Evolutionary conservation across 2,329 filamentous ascomycete species (phyloP).

Genomic region (Botrytis fragariae): DNA sequence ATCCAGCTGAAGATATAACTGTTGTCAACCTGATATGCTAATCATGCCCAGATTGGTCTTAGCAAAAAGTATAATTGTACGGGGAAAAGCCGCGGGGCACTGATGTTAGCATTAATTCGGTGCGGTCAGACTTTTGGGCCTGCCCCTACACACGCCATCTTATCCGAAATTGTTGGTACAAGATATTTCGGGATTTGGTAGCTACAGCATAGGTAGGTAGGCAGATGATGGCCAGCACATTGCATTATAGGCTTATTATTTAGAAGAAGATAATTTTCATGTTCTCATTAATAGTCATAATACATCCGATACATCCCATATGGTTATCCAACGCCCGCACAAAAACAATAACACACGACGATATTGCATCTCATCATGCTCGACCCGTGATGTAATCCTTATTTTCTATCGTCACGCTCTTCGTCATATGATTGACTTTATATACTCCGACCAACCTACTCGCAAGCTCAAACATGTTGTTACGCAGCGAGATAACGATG

Average conservation of each 20-base stretch:
- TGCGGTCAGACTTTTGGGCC: not conserved
- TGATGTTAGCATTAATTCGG: not conserved
- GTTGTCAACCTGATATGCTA: not conserved
- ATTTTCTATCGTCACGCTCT: conserved; percentile 88
- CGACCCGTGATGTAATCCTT: conserved; percentile 60
- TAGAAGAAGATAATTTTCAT: not conserved
- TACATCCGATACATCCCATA: conserved; percentile 9
- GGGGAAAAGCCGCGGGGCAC: not conserved
- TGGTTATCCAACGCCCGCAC: not conserved
- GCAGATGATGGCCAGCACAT: not conserved
- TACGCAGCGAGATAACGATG: conserved; percentile 94
- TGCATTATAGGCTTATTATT: not conserved
- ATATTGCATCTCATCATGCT: conserved; percentile 9
- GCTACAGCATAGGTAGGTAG: not conserved
- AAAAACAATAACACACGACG: not conserved
- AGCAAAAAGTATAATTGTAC: not conserved
- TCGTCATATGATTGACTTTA: conserved; percentile 99
- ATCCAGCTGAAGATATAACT: not conserved
- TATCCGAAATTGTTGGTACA: not conserved
- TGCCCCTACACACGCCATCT: not conserved
- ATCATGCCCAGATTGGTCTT: not conserved
- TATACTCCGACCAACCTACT: conserved; percentile 93
- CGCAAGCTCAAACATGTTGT: conserved; percentile 99
- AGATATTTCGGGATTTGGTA: not conserved
- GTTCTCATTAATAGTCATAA: conserved; percentile 27